A percentile compares a stretch with the other conserved stretches of the same genome.
Evolutionary conservation across 116 monocot species (phyloP).

Genomic region (Iris pallida): DNA sequence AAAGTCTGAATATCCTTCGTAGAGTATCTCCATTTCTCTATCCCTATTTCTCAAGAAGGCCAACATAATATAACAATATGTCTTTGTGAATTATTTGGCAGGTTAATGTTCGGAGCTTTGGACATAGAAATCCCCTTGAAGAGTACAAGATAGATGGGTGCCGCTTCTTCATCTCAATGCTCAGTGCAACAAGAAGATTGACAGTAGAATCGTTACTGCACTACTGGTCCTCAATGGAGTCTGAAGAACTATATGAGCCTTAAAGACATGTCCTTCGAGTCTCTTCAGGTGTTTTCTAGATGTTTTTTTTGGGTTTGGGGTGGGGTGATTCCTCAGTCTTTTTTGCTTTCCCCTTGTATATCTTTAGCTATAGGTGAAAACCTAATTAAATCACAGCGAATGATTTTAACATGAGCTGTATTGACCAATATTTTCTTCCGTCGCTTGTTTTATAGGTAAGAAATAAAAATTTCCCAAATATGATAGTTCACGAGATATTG

Average conservation of each 20-base stretch:
- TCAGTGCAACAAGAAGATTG: constrained; percentile 25
- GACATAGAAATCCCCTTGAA: constrained; percentile 31
- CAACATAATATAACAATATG: background rate
- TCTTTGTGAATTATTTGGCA: constrained; percentile 2
- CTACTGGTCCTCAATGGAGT: constrained; percentile 24
- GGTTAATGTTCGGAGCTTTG: constrained; percentile 32
- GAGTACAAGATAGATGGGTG: constrained; percentile 38
- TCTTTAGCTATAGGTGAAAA: too few relatives aligned
- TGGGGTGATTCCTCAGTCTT: too few relatives aligned
- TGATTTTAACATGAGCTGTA: too few relatives aligned
- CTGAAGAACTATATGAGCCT: constrained; percentile 15
- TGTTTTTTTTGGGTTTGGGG: too few relatives aligned
- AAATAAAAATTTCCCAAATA: too few relatives aligned
- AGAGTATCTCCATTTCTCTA: too few relatives aligned
- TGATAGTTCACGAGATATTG: too few relatives aligned
- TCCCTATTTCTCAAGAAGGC: background rate
- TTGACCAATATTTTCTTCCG: too few relatives aligned
- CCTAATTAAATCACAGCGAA: too few relatives aligned
- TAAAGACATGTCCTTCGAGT: background rate
- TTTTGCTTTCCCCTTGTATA: too few relatives aligned
- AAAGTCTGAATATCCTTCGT: background rate
- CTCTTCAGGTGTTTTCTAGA: too few relatives aligned
- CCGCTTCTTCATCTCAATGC: constrained; percentile 36
- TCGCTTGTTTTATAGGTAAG: too few relatives aligned
- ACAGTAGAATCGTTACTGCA: constrained; percentile 23